These are phyloP conservation scores for Apiospora hydei DNA, from an alignment of 2,329 filamentous ascomycete genomes.

Conservation along the genomic window DNA sequence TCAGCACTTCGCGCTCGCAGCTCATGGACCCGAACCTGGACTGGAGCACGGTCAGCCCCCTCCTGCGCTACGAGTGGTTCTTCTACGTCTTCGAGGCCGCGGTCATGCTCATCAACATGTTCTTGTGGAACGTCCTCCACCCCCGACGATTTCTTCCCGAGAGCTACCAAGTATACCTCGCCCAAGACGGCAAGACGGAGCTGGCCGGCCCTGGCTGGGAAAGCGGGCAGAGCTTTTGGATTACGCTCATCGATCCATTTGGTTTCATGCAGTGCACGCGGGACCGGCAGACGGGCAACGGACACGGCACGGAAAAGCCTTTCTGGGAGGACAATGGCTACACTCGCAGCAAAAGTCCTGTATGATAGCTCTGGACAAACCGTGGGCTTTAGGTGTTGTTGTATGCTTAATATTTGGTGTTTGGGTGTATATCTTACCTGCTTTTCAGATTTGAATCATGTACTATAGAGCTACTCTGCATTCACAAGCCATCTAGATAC, in stretches of 20 bases:
- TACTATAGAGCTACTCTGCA: not conserved
- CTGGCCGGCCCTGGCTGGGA: conserved; percentile 40
- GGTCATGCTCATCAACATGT: conserved; percentile 49
- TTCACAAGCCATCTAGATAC: not conserved
- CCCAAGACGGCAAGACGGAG: conserved; percentile 46
- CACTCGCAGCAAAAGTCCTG: not conserved
- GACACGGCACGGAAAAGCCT: conserved; percentile 29
- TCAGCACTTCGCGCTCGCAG: conserved; percentile 44
- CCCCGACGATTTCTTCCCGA: conserved; percentile 48
- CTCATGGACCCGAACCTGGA: conserved; percentile 41
- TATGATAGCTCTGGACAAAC: not conserved
- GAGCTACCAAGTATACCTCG: conserved; percentile 46
- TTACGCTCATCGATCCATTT: conserved; percentile 41
- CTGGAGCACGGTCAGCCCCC: conserved; percentile 39
- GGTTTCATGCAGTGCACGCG: conserved; percentile 30
- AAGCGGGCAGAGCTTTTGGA: conserved; percentile 38
- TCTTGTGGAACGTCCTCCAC: conserved; percentile 48
- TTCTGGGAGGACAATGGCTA: conserved; percentile 24
- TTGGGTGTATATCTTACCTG: not conserved
- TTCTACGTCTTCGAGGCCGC: conserved; percentile 54
- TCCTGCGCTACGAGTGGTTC: conserved; percentile 53
- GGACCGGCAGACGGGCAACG: conserved; percentile 31
- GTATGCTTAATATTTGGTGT: not conserved
- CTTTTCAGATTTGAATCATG: not conserved
- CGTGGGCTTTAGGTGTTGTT: not conserved